These are phyloP conservation scores for Microbotryomycetes sp. DNA, from an alignment of 1,284 basidiomycete genomes.

Conservation along the genomic window DNA sequence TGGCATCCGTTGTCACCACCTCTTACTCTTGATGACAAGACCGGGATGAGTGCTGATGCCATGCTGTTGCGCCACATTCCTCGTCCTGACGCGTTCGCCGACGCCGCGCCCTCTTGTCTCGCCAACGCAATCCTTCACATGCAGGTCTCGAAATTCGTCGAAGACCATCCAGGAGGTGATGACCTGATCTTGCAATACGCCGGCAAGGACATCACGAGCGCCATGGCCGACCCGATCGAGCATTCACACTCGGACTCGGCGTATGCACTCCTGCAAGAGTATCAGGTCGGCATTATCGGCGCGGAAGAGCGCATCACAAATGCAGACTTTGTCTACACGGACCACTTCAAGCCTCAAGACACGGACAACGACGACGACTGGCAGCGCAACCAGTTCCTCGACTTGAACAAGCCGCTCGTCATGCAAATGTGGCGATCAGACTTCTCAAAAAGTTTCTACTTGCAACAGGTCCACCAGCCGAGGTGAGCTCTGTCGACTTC, in stretches of 20 bases:
- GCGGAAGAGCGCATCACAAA: conserved; percentile 64
- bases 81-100: neutral
- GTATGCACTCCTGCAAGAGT: conserved; percentile 86
- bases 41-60: neutral
- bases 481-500: conserved; percentile 6
- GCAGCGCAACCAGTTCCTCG: conserved; percentile 84
- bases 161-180: conserved; percentile 80
- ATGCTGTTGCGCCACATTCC: neutral
- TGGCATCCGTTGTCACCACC: neutral
- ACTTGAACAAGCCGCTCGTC: conserved; percentile 78
- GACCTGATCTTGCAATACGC: conserved; percentile 58
- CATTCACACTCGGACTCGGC: conserved; percentile 92
- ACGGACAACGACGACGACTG: conserved; percentile 72
- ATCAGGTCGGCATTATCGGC: conserved; percentile 70
- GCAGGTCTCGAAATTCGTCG: conserved; percentile 52
- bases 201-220: conserved; percentile 62
- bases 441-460: conserved; percentile 90
- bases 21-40: too few species aligned
- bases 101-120: neutral
- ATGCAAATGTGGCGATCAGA: conserved; percentile 74
- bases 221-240: conserved; percentile 75
- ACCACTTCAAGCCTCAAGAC: conserved; percentile 81
- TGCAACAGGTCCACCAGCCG: conserved; percentile 93
- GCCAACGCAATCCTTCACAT: neutral
- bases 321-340: conserved; percentile 49